Evolutionary conservation across 1,139 yeast species (phyloP).

Genomic region (Candida sojae): DNA sequence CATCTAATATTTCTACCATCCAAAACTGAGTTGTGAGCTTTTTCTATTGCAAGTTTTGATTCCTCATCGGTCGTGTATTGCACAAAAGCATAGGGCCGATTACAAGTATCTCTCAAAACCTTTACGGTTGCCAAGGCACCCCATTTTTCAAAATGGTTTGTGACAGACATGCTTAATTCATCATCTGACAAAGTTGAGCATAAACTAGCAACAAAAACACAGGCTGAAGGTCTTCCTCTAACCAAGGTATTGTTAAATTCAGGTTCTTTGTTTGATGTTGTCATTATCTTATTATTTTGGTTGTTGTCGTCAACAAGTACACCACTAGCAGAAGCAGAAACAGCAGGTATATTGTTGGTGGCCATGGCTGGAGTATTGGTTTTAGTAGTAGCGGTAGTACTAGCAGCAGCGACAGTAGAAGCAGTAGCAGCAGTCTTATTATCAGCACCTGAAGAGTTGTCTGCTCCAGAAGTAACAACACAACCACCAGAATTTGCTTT

Average conservation of each 20-base stretch:
- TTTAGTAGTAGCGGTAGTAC: background rate
- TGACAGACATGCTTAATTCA: constrained; percentile 67
- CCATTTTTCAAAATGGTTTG: constrained; percentile 63
- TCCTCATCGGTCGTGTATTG: constrained; percentile 76
- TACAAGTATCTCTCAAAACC: constrained; percentile 77
- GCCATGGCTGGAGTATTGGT: background rate
- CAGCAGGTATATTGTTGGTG: background rate
- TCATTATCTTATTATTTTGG: background rate
- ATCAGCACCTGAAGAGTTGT: background rate
- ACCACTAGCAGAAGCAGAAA: background rate
- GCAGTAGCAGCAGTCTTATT: background rate
- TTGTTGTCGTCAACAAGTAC: background rate
- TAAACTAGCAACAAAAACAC: constrained; percentile 86
- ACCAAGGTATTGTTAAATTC: constrained; percentile 3
- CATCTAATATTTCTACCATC: constrained; percentile 81
- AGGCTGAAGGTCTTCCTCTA: constrained; percentile 69
- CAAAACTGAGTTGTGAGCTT: constrained; percentile 68
- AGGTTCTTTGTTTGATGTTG: background rate
- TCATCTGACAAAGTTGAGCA: constrained; percentile 67
- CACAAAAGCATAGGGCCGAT: constrained; percentile 93
- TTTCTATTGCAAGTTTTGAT: constrained; percentile 64
- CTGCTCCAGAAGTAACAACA: background rate
- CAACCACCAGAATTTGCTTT: constrained; percentile 1
- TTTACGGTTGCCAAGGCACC: constrained; percentile 76
- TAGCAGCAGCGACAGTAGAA: background rate